Base-by-base conservation (phyloP, 768 basidiomycete genomes). In the Sarcodon aspratus region DNA sequence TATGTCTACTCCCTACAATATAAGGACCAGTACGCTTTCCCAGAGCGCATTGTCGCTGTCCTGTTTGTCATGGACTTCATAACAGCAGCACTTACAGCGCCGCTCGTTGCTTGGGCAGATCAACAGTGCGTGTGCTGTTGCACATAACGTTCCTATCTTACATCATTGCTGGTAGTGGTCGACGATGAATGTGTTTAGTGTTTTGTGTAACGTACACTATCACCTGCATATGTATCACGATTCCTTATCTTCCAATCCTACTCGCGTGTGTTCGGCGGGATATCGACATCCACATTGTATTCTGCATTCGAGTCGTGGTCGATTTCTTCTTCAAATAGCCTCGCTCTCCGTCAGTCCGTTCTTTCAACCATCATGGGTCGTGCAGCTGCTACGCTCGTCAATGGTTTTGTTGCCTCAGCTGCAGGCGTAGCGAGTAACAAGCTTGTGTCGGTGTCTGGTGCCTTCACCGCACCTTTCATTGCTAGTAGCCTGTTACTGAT, bases 281-380 rank as follows among this genome's bases (percentile, higher is more conserved):
- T 83, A 36, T 82, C 85, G 1, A 85, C 85, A 0, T 80, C 84
- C 15, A 85, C 86, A 53, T 73, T 86, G 33, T 85, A 79, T 64
- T 82, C 81, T 10, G 79, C 75, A 7, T 86, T 87, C 54, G 85
- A 88, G 55, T 79, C 83, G 18, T 88, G 86, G 85, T 66, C 88
- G 44, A 71, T 87, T 43, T 80, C 82, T 3, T 72, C 82, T 0
- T 68, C 80, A 12, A 73, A 74, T 18, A 62, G 71, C 10, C 55
- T 74, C 8, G 66, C 71, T 1, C 66, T 87, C 7, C 66, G 77
- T 1, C 69, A 75, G 7, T 62, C 72, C 9, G 79, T 81, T 44
- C 71, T 88, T 7, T 83, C 80, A 33, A 69, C 63, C 17, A 85
- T 86, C 52, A 75, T 88, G 64, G 85, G 85, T 10, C 75, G 80